Evolutionary conservation across 2,329 filamentous ascomycete genomes (phyloP), one percentile per base, ranked within the genome.

Genomic region (Magnaporthiopsis rhizophila): DNA sequence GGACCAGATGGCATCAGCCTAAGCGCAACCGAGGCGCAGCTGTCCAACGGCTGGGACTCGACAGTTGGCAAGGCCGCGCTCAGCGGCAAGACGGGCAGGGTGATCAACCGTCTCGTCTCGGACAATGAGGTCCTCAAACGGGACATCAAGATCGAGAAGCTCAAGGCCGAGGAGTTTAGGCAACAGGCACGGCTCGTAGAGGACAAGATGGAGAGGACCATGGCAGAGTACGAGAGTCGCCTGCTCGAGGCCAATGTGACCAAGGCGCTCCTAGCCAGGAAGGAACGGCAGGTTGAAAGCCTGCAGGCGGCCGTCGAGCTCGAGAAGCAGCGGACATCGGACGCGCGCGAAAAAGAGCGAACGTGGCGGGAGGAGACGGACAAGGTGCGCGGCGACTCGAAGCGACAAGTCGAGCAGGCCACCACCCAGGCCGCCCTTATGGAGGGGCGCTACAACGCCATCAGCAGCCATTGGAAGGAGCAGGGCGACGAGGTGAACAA

Each of bases 81-180:
- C 2, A 61, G 59, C 59, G 89, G 89, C 58, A 92, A 92, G 78
- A 91, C 88, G 12, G 89, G 89, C 11, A 82, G 89, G 45, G 89
- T 92, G 63, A 94, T 95, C 74, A 91, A 95, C 76, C 86, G 87
- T 71, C 83, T 95, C 64, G 90, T 92, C 72, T 87, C 88, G 63
- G 90, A 94, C 72, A 92, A 92, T 69, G 90, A 94, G 71, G 83
- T 87, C 57, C 79, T 94, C 59, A 90, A 90, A 70, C 84, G 90
- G 63, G 90, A 94, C 67, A 80, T 90, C 65, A 81, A 88, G 70
- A 84, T 89, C 65, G 87, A 90, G 74, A 80, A 81, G 26, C 73
- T 89, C 64, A 82, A 83, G 59, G 82, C 88, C 59, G 89, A 92
- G 65, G 90, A 92, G 71, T 82, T 88, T n/a, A 85, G 86, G 69